These are phyloP conservation scores for Yamadazyma endophytica DNA, from an alignment of 805 yeast genomes.

Conservation along the genomic window DNA sequence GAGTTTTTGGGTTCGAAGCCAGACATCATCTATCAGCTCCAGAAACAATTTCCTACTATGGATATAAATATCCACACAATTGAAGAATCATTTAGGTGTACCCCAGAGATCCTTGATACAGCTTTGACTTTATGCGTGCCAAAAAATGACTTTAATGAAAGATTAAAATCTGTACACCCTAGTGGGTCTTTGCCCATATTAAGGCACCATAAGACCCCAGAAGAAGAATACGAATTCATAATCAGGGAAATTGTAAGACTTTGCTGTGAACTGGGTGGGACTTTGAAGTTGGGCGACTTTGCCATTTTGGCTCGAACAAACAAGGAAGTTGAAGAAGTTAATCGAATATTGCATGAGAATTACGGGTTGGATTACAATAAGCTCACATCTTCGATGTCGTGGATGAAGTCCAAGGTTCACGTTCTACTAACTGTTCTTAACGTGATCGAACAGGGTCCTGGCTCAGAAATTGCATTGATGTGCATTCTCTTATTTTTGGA, in stretches of 20 bases:
- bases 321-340: slow-evolving; percentile 39
- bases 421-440: slow-evolving; percentile 48
- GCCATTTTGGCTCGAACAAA: slow-evolving; percentile 53
- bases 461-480: slow-evolving; percentile 29
- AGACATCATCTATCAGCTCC: slow-evolving; percentile 23
- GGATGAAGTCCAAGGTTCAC: slow-evolving; percentile 45
- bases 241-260: slow-evolving; percentile 42
- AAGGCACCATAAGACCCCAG: slow-evolving; percentile 11
- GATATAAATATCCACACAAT: slow-evolving; percentile 29
- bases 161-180: slow-evolving; percentile 13
- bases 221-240: slow-evolving; percentile 42
- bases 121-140: slow-evolving; percentile 23
- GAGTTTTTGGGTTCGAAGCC: slow-evolving; percentile 57
- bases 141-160: background rate
- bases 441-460: slow-evolving; percentile 30
- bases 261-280: slow-evolving; percentile 36
- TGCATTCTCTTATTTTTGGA: slow-evolving; percentile 25
- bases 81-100: slow-evolving; percentile 55
- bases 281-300: slow-evolving; percentile 44
- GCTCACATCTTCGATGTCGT: slow-evolving; percentile 44
- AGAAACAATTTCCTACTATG: slow-evolving; percentile 16
- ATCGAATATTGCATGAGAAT: slow-evolving; percentile 26
- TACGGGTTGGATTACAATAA: slow-evolving; percentile 42
- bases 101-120: slow-evolving; percentile 51
- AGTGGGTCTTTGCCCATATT: slow-evolving; percentile 22